Evolutionary conservation across 2,329 filamentous ascomycete genomes (phyloP).

Genomic region (Cercospora brassicicola): DNA sequence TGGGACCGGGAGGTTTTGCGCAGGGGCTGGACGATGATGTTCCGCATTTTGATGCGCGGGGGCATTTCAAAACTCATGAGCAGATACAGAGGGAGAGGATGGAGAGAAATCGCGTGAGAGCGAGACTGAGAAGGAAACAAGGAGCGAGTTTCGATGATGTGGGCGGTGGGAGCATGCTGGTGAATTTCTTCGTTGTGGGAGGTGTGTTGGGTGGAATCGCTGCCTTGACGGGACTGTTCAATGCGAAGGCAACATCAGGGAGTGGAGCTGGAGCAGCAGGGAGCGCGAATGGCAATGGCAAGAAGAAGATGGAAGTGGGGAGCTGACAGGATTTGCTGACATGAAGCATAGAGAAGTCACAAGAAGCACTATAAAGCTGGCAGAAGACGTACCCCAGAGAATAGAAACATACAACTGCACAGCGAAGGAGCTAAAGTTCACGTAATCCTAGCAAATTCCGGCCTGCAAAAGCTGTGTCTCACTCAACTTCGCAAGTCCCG

Average conservation of each 20-base stretch:
- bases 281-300: background rate
- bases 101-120: slow-evolving; percentile 5
- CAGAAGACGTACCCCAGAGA: background rate
- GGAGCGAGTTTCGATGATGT: slow-evolving; percentile 25
- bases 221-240: slow-evolving; percentile 26
- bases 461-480: no score
- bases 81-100: slow-evolving; percentile 46
- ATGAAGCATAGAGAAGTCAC: background rate
- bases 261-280: background rate
- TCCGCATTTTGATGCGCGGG: slow-evolving; percentile 74
- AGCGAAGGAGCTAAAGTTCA: background rate
- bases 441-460: background rate
- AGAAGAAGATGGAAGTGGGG: background rate
- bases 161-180: slow-evolving; percentile 29
- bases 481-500: no score
- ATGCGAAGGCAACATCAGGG: background rate
- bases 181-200: slow-evolving; percentile 39
- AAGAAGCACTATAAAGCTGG: background rate
- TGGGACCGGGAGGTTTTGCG: slow-evolving; percentile 57
- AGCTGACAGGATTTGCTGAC: background rate
- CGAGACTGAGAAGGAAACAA: slow-evolving; percentile 25
- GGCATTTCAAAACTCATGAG: slow-evolving; percentile 73
- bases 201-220: slow-evolving; percentile 35
- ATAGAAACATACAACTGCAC: background rate
- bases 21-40: slow-evolving; percentile 58